Percentiles rank a stretch among this genome's conserved stretches.
phyloP scores from a whole-genome alignment of 2,329 filamentous ascomycete genomes.

The Claviceps quebecensis region DNA sequence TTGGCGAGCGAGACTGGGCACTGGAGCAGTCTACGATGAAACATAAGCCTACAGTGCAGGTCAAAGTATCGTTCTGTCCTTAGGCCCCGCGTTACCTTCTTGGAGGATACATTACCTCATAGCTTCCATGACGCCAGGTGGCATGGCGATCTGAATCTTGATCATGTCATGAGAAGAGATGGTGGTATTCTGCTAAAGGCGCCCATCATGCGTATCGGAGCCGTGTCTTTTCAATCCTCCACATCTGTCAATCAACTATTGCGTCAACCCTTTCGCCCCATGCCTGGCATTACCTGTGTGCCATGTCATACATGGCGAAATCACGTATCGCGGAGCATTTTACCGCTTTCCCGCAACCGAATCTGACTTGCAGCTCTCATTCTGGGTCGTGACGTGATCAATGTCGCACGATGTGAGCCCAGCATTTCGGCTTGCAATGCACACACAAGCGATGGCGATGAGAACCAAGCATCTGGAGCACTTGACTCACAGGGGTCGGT shows the following conservation, averaged over 20 bases:
- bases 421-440: not conserved
- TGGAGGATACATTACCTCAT: not conserved
- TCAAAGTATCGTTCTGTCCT: not conserved
- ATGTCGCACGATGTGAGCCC: not conserved
- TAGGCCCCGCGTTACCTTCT: not conserved
- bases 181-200: not conserved
- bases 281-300: not conserved
- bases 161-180: too few species aligned
- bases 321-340: not conserved
- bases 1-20: too few species aligned
- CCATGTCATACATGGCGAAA: not conserved
- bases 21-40: not conserved
- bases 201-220: not conserved
- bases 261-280: not conserved
- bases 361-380: not conserved
- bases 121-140: not conserved
- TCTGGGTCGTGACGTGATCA: not conserved
- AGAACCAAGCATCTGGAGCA: not conserved
- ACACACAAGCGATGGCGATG: conserved; percentile 1
- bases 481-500: not conserved
- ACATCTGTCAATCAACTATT: not conserved
- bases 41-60: not conserved
- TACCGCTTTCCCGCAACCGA: not conserved
- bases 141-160: not conserved
- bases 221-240: not conserved